phyloP scores from a whole-genome alignment of 106 monocot genomes.

The Platanthera zijinensis region DNA sequence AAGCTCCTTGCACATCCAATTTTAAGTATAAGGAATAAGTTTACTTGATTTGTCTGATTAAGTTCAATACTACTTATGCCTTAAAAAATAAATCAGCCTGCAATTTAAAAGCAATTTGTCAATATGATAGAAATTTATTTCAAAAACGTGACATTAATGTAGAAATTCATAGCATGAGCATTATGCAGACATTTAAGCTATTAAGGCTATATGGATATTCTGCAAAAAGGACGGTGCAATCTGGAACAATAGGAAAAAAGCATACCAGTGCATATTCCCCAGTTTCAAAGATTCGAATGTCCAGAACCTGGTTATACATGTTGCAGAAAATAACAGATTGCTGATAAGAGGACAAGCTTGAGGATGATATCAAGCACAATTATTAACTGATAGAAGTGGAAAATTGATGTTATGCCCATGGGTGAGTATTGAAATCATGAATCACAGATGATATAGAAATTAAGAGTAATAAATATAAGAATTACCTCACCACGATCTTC shows the following conservation, averaged over 20 bases:
- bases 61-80: too few relatives aligned
- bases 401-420: too few relatives aligned
- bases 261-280: conserved; percentile 93
- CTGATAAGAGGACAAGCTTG: background rate
- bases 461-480: background rate
- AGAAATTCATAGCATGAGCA: background rate
- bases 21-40: too few relatives aligned
- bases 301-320: conserved; percentile 44
- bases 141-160: background rate
- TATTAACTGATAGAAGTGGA: too few relatives aligned
- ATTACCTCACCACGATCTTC: conserved; percentile 94
- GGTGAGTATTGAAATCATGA: too few relatives aligned
- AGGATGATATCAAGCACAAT: background rate
- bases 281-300: conserved; percentile 71
- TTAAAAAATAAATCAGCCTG: background rate
- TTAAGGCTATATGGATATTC: background rate
- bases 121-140: background rate
- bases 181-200: background rate
- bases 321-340: background rate
- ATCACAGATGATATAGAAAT: too few relatives aligned
- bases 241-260: background rate
- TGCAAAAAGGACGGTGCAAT: background rate
- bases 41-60: too few relatives aligned
- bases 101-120: background rate
- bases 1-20: too few relatives aligned